Evolutionary conservation across 768 basidiomycete genomes (phyloP).

Genomic region (Cystobasidium ongulense): DNA sequence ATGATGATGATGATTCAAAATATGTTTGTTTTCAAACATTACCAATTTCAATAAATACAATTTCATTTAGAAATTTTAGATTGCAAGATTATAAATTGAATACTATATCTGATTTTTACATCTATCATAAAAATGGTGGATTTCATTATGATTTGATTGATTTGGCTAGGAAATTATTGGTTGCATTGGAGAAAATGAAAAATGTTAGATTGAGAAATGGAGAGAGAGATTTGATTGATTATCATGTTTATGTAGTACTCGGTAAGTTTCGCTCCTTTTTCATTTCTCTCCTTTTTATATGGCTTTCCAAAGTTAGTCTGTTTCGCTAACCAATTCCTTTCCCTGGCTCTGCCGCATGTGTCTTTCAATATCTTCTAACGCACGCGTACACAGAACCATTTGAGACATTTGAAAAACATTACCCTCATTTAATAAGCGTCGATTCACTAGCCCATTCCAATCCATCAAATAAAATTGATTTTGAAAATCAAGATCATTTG

Average conservation of each 20-base stretch:
- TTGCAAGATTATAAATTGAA: constrained; percentile 80
- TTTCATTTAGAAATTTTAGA: constrained; percentile 64
- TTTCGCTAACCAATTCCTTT: background rate
- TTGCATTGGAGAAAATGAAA: too few relatives aligned
- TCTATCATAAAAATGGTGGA: constrained; percentile 62
- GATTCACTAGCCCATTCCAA: constrained; percentile 41
- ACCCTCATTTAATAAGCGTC: constrained; percentile 45
- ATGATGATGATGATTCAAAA: background rate
- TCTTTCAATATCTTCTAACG: too few relatives aligned
- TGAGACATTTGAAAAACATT: constrained; percentile 43
- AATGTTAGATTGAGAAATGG: constrained; percentile 29
- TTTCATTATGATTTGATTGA: constrained; percentile 20
- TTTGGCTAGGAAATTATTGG: constrained; percentile 35
- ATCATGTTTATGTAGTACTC: constrained; percentile 71
- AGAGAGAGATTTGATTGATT: constrained; percentile 44
- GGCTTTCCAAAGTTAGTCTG: background rate
- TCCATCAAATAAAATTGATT: constrained; percentile 53
- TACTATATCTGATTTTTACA: constrained; percentile 77
- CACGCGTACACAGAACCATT: constrained; percentile 45
- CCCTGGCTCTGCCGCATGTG: too few relatives aligned
- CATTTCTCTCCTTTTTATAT: constrained; percentile 40
- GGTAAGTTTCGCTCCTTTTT: constrained; percentile 47
- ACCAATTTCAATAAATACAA: constrained; percentile 41
- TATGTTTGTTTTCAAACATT: constrained; percentile 5
- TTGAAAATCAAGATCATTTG: constrained; percentile 72